These are phyloP conservation scores for Aspergillus ostianus DNA, from an alignment of 495 filamentous ascomycete genomes.

Conservation along the genomic window DNA sequence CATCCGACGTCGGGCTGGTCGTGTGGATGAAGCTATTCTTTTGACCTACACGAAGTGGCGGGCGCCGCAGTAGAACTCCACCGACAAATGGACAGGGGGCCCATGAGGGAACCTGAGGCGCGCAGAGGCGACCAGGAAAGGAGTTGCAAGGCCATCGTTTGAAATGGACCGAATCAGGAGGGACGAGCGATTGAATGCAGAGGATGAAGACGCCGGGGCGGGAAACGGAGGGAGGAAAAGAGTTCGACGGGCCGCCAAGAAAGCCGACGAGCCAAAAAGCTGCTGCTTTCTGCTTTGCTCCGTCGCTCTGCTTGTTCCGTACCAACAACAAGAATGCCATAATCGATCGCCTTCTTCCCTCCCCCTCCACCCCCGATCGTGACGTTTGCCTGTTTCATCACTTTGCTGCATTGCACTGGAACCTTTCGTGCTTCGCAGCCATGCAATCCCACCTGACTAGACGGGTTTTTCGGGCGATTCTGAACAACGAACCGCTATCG, in stretches of 20 bases:
- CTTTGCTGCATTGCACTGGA: neutral
- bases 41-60: conserved; percentile 6
- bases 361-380: too few species aligned
- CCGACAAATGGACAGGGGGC: conserved; percentile 30
- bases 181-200: conserved; percentile 13
- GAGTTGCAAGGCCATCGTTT: conserved; percentile 32
- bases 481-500: conserved; percentile 60
- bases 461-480: conserved; percentile 67
- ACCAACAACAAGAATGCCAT: too few species aligned
- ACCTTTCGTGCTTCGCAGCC: conserved; percentile 18
- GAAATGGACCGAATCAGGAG: conserved; percentile 6
- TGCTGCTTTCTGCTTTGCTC: too few species aligned
- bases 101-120: conserved; percentile 21
- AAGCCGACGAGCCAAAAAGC: too few species aligned
- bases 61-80: conserved; percentile 43
- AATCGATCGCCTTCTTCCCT: neutral
- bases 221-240: too few species aligned
- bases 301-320: too few species aligned
- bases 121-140: conserved; percentile 35
- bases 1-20: neutral
- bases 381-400: too few species aligned
- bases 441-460: conserved; percentile 86
- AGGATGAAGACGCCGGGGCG: too few species aligned
- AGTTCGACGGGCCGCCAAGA: too few species aligned
- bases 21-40: neutral